Base-by-base conservation (phyloP, 2,329 filamentous ascomycete species). In the Escovopsis weberi region DNA sequence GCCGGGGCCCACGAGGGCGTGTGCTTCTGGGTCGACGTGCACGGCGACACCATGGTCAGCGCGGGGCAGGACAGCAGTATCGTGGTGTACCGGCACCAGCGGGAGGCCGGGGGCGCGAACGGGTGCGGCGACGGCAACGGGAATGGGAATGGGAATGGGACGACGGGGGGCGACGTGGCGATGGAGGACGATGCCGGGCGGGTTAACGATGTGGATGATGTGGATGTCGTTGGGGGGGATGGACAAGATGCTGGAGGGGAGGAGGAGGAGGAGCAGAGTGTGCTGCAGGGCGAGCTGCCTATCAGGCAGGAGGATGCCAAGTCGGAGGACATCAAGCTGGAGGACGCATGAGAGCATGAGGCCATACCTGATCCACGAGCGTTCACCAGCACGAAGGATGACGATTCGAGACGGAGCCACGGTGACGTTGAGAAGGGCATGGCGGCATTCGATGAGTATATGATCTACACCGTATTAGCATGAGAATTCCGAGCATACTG, bases 21-120 rank as follows among this genome's bases (percentile, higher is more conserved):
- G 26, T 78, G 76, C 47, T 79, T 80, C 54, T 80, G 77, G 74
- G 77, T 80, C 26, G 77, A 82, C 48, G 67, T 75, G 4, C 59
- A 70, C 48, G 69, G 69, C 15, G 65, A 69, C 42, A 69, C 67
- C 12, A 71, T 78, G 69, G 73, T 69, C 26, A 77, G 69, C 48
- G 69, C 67, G 10, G 74, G 74, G 1, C 66, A 75, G 56, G 74
- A 78, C 47, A 61, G 67, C 43, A 63, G 61, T 30, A 66, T 78
- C 36, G 63, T 66, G 37, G 64, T 78, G 11, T 75, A 70, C 50
- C 61, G 62, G 43, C 57, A 65, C 40, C 47, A 45, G 9, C 46
- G 46, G 34, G 40, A 50, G 35, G 44, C 40, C 35, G 43, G 26
- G 11, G 47, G 39, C 12, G 40, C 43, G 7, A 51, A 61, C 23